These are phyloP conservation scores for Stephanodiscus triporus DNA, from an alignment of 108 stramenopile genomes.

Conservation along the genomic window DNA sequence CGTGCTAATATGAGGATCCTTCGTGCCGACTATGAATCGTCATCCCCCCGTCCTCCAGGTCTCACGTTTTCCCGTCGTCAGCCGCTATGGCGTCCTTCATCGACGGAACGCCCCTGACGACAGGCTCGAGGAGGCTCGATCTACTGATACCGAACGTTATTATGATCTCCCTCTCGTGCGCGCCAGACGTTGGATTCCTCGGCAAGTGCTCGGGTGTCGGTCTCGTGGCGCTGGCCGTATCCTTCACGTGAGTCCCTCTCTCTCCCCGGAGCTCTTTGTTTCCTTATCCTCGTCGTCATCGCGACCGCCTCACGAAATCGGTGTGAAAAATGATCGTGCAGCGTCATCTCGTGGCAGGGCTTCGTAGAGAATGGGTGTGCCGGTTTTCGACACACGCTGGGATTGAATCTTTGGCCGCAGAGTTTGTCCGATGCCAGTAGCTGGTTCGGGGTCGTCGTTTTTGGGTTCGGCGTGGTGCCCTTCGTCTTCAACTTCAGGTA, in stretches of 20 bases:
- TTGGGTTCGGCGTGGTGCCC: constrained; percentile 60
- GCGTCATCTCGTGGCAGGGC: constrained; percentile 33
- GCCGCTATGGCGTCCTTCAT: constrained; percentile 67
- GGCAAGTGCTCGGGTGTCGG: constrained; percentile 59
- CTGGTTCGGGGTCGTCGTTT: constrained; percentile 80
- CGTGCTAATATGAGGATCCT: too few relatives aligned
- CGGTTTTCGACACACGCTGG: constrained; percentile 13
- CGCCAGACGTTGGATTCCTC: constrained; percentile 71
- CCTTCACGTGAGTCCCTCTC: constrained; percentile 35
- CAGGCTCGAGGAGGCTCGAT: constrained; percentile 39
- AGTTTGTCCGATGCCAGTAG: constrained; percentile 56
- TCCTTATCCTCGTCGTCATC: not conserved
- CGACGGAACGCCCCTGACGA: constrained; percentile 59
- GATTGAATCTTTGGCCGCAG: constrained; percentile 41
- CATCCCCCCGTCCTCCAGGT: constrained; percentile 4
- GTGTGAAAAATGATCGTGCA: constrained; percentile 6
- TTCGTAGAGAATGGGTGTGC: constrained; percentile 18
- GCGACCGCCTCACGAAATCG: not conserved
- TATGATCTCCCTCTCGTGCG: constrained; percentile 58
- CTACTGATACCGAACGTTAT: constrained; percentile 50
- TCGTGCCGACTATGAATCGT: too few relatives aligned
- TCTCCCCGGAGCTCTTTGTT: too few relatives aligned
- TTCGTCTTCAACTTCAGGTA: constrained; percentile 49
- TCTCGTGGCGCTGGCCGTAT: constrained; percentile 51
- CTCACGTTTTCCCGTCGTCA: not conserved